Evolutionary conservation across 2,329 filamentous ascomycete genomes (phyloP).

Genomic region (Monilinia fructicola): DNA sequence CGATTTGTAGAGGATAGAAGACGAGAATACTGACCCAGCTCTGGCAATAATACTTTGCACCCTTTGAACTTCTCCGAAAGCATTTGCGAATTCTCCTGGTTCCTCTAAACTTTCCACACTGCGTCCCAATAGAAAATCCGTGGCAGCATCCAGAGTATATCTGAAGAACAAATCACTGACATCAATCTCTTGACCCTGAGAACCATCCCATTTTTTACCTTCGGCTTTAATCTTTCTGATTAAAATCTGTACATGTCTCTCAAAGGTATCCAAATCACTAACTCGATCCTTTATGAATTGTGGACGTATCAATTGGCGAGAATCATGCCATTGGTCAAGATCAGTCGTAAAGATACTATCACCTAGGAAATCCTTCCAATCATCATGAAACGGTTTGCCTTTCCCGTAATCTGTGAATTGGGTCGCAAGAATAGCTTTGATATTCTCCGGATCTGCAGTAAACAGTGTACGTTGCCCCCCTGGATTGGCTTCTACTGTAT

Average conservation of each 20-base stretch:
- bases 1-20: not conserved
- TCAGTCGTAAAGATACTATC: conserved; percentile 81
- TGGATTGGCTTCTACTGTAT: conserved; percentile 57
- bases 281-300: conserved; percentile 86
- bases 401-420: conserved; percentile 87
- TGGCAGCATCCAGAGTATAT: conserved; percentile 82
- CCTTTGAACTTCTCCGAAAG: conserved; percentile 77
- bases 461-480: conserved; percentile 50
- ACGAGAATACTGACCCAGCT: conserved; percentile 50
- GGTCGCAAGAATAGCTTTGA: conserved; percentile 85
- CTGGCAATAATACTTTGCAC: conserved; percentile 68
- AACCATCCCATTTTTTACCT: conserved; percentile 46
- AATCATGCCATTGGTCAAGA: conserved; percentile 73
- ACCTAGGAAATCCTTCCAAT: conserved; percentile 75
- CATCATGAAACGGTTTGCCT: conserved; percentile 68
- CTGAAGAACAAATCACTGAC: conserved; percentile 78
- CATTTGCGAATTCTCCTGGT: conserved; percentile 70
- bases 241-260: conserved; percentile 73
- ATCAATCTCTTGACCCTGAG: conserved; percentile 63
- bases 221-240: conserved; percentile 64
- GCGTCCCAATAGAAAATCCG: conserved; percentile 80
- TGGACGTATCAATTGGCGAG: conserved; percentile 77
- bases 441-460: conserved; percentile 83
- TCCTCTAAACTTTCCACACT: conserved; percentile 62
- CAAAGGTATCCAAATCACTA: conserved; percentile 77